Evolutionary conservation across 495 filamentous ascomycete genomes (phyloP).

Genomic region (Lepidopterella palustris): DNA sequence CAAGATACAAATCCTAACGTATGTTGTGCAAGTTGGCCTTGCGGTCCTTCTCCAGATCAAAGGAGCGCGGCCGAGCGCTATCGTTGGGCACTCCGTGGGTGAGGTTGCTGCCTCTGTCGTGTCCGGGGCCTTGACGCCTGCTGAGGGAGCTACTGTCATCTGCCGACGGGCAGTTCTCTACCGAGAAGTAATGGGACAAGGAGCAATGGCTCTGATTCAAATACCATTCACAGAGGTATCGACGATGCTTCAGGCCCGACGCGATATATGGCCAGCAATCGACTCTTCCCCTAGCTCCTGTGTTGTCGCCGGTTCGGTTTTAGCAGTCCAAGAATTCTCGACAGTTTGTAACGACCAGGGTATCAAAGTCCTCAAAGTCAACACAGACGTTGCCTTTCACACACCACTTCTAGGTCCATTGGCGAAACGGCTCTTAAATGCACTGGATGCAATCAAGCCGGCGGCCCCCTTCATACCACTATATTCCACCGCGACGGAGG

Average conservation of each 20-base stretch:
- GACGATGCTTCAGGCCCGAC: conserved; percentile 16
- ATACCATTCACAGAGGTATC: conserved; percentile 41
- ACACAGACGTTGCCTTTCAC: conserved; percentile 37
- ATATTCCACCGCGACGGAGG: conserved; percentile 37
- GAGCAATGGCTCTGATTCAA: conserved; percentile 48
- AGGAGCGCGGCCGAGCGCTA: conserved; percentile 28
- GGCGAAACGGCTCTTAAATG: conserved; percentile 24
- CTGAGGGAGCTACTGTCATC: conserved; percentile 34
- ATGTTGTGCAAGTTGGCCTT: conserved; percentile 35
- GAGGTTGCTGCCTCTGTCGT: conserved; percentile 35
- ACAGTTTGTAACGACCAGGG: conserved; percentile 16
- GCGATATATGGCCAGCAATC: conserved; percentile 39
- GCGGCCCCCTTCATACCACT: conserved; percentile 27
- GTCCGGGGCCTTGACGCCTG: conserved; percentile 31
- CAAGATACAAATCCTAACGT: conserved; percentile 35
- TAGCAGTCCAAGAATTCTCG: conserved; percentile 22
- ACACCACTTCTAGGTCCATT: conserved; percentile 35
- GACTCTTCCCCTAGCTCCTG: conserved; percentile 41
- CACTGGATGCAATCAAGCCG: conserved; percentile 29
- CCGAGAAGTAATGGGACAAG: conserved; percentile 40
- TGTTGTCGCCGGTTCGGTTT: conserved; percentile 35
- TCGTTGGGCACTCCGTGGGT: conserved; percentile 39
- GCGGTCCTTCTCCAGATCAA: conserved; percentile 25
- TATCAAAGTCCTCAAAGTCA: conserved; percentile 31
- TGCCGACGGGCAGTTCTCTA: conserved; percentile 36